A percentile compares a stretch with the other conserved stretches of the same genome.
Evolutionary conservation across 352 stramenopile species (phyloP).

Genomic region (Pythium plurisporium): DNA sequence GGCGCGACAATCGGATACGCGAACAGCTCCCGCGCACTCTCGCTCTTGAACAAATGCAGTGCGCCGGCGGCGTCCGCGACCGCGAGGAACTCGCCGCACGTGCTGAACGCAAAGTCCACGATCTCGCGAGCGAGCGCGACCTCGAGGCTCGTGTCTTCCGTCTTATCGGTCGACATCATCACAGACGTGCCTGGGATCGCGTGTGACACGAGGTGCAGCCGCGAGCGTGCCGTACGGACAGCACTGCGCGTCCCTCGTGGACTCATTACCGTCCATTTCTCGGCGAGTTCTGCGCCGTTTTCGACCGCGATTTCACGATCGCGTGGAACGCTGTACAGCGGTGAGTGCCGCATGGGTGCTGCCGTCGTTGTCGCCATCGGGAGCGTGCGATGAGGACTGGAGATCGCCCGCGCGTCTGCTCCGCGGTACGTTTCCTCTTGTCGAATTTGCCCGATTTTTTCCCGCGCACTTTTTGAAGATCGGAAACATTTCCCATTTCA

Average conservation of each 20-base stretch:
- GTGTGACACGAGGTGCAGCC: constrained; percentile 10
- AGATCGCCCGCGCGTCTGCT: no score
- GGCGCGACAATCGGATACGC: constrained; percentile 24
- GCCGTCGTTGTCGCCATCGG: neutral
- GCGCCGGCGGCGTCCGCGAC: constrained; percentile 15
- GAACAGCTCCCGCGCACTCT: constrained; percentile 15
- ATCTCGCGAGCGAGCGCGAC: constrained; percentile 10
- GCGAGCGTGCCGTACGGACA: constrained; percentile 1
- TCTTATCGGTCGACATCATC: neutral
- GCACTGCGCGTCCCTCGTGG: constrained; percentile 6
- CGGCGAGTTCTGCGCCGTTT: neutral
- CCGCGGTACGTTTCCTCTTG: neutral
- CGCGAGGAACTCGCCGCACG: constrained; percentile 20
- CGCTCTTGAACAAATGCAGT: constrained; percentile 23
- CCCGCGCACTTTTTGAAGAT: constrained; percentile 12
- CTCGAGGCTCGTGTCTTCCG: neutral
- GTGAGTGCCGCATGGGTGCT: neutral
- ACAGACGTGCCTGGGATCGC: neutral
- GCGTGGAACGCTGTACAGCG: constrained; percentile 1
- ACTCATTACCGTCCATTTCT: constrained; percentile 18
- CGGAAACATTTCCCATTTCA: neutral
- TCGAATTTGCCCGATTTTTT: neutral
- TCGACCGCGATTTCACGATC: constrained; percentile 3
- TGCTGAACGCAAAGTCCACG: constrained; percentile 23
- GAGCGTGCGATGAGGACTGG: neutral